phyloP scores from a whole-genome alignment of 106 monocot genomes.

The Vanilla planifolia region DNA sequence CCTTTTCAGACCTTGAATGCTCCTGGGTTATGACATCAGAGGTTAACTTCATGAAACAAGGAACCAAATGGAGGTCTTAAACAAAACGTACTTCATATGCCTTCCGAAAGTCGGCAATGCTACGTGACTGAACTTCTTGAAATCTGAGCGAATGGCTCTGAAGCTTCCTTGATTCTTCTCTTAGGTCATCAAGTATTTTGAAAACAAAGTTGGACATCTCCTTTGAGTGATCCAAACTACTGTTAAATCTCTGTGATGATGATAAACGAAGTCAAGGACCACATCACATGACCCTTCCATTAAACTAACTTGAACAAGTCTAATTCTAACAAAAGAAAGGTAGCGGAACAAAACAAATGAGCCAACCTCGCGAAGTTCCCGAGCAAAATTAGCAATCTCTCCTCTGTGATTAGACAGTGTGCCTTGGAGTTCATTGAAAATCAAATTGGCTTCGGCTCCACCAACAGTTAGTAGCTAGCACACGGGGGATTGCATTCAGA shows the following conservation, averaged over 20 bases:
- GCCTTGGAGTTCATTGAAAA: slow-evolving; percentile 54
- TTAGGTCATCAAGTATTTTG: slow-evolving; percentile 46
- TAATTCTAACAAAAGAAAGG: neutral
- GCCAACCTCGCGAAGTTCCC: slow-evolving; percentile 70
- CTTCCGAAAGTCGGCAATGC: slow-evolving; percentile 60
- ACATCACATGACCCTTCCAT: neutral
- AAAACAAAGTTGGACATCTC: slow-evolving; percentile 50
- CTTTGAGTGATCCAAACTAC: slow-evolving; percentile 40
- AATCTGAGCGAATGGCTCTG: slow-evolving; percentile 31
- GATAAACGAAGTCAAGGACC: neutral
- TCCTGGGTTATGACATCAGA: slow-evolving; percentile 40
- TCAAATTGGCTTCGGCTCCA: slow-evolving; percentile 41
- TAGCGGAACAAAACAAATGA: neutral
- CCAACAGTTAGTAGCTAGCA: slow-evolving; percentile 60
- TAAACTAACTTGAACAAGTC: neutral
- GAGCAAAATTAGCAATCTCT: slow-evolving; percentile 60
- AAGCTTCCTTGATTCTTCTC: slow-evolving; percentile 35
- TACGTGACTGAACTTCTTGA: slow-evolving; percentile 43
- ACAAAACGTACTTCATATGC: slow-evolving; percentile 53
- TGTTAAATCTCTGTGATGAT: slow-evolving; percentile 49
- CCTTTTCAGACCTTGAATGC: slow-evolving; percentile 60
- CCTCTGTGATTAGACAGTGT: slow-evolving; percentile 45
- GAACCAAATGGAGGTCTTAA: neutral
- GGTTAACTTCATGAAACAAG: neutral
- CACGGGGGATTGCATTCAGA: neutral